phyloP scores from a whole-genome alignment of 73 alveolate species.

The Tetrahymena borealis region DNA sequence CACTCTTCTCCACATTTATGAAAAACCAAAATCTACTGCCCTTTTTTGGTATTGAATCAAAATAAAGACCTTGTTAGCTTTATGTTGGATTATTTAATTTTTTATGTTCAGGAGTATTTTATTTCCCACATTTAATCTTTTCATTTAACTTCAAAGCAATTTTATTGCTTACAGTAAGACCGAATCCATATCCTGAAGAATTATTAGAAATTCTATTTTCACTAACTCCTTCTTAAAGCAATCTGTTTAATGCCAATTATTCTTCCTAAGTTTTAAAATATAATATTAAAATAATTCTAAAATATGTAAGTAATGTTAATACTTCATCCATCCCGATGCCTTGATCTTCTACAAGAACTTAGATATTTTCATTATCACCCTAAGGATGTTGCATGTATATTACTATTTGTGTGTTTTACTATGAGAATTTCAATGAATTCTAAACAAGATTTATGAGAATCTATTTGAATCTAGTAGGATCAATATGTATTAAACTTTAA shows the following conservation, averaged over 20 bases:
- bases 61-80: background rate
- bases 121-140: background rate
- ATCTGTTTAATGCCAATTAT: background rate
- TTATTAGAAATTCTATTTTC: background rate
- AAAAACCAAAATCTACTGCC: background rate
- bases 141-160: background rate
- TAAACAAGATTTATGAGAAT: background rate
- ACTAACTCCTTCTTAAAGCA: background rate
- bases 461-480: background rate
- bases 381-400: background rate
- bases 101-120: background rate
- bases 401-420: background rate
- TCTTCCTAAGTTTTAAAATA: background rate
- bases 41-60: background rate
- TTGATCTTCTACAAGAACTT: background rate
- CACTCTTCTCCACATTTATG: background rate
- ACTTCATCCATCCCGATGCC: background rate
- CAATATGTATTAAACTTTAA: background rate
- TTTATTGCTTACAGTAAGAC: background rate
- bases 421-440: background rate
- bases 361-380: background rate
- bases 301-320: background rate
- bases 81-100: background rate
- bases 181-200: background rate
- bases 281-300: background rate